Conservation (phyloP, 495 filamentous ascomycete species). For the Penicillium argentinense region DNA sequence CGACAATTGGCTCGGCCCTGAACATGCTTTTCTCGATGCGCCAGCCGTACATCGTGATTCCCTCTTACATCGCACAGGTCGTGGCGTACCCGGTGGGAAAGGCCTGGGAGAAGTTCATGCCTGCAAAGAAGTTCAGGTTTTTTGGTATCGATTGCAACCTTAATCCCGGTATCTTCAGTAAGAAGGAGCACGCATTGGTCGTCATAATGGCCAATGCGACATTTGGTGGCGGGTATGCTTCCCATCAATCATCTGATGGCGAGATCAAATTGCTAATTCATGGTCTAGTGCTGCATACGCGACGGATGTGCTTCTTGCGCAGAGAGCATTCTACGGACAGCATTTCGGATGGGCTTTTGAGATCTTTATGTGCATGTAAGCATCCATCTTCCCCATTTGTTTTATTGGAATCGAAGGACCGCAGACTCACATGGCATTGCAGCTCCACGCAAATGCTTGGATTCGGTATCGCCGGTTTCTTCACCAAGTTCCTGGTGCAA, state of each 20-base stretch:
- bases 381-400: no score
- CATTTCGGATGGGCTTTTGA: slow-evolving; percentile 68
- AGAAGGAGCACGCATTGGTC: slow-evolving; percentile 73
- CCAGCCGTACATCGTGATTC: slow-evolving; percentile 63
- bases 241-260: neutral
- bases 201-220: slow-evolving; percentile 65
- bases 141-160: slow-evolving; percentile 58
- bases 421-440: neutral
- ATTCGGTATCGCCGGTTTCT: slow-evolving; percentile 71
- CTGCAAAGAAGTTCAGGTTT: slow-evolving; percentile 48
- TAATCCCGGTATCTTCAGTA: slow-evolving; percentile 72
- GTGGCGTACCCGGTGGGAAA: slow-evolving; percentile 68
- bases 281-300: slow-evolving; percentile 56
- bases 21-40: slow-evolving; percentile 73
- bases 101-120: slow-evolving; percentile 53
- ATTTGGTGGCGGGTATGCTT: slow-evolving; percentile 36
- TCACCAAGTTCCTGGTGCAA: slow-evolving; percentile 59
- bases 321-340: slow-evolving; percentile 65
- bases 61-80: slow-evolving; percentile 67
- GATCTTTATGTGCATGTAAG: slow-evolving; percentile 57
- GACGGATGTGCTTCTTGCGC: slow-evolving; percentile 65
- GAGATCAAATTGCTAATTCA: neutral
- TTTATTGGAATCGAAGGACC: no score
- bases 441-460: slow-evolving; percentile 67
- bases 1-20: slow-evolving; percentile 63